phyloP scores from a whole-genome alignment of 352 stramenopile species.

The Globisporangium ultimum region DNA sequence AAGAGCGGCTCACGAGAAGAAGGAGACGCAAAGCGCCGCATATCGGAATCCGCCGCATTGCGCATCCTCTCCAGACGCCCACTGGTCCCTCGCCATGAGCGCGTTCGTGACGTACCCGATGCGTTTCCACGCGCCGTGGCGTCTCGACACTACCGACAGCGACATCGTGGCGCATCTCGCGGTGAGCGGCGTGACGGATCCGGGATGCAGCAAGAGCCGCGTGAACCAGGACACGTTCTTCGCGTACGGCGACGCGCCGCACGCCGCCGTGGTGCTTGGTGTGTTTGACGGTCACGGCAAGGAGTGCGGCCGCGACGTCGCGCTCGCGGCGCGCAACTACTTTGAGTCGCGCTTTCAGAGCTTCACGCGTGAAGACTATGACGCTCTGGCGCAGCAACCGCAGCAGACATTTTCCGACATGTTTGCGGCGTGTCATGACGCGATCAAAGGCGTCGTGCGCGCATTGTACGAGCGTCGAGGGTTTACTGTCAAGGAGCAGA shows the following conservation, averaged over 20 bases:
- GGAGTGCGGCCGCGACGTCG: constrained; percentile 69
- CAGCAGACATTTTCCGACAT: constrained; percentile 41
- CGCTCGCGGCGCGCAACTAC: constrained; percentile 52
- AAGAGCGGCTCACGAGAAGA: neutral
- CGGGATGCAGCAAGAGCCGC: constrained; percentile 41
- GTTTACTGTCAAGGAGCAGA: constrained; percentile 54
- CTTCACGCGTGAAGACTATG: constrained; percentile 42
- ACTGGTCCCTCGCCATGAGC: no score
- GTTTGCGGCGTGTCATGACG: constrained; percentile 58
- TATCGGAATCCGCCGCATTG: no score
- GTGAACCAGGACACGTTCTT: constrained; percentile 92
- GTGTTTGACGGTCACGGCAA: constrained; percentile 87
- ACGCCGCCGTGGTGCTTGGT: constrained; percentile 50
- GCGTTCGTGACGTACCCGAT: constrained; percentile 9
- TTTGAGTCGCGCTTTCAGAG: constrained; percentile 62
- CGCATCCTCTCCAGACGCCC: no score
- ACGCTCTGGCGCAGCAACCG: constrained; percentile 47
- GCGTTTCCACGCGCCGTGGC: constrained; percentile 1
- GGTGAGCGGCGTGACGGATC: constrained; percentile 52
- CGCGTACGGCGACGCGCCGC: constrained; percentile 37
- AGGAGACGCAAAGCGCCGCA: neutral
- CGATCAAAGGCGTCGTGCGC: constrained; percentile 60
- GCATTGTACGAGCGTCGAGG: constrained; percentile 56
- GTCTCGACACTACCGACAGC: neutral
- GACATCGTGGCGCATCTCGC: constrained; percentile 15